A percentile compares a stretch with the other conserved stretches of the same genome.
Conservation (phyloP, 306 rosid species). For the Cicer yamashitae region DNA sequence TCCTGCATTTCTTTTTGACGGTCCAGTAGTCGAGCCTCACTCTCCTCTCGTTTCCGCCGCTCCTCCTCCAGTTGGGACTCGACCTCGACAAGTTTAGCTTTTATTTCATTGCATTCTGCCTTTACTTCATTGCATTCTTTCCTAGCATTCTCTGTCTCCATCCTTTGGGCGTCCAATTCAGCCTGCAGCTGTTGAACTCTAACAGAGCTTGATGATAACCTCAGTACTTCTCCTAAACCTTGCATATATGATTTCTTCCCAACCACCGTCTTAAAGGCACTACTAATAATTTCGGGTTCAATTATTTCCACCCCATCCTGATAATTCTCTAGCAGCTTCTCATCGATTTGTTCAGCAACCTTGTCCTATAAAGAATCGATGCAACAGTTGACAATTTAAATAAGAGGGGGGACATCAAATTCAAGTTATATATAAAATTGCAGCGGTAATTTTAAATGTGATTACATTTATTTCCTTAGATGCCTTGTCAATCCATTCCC, state of each 20-base stretch:
- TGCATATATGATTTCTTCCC: constrained; percentile 43
- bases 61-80: constrained; percentile 50
- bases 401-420: constrained; percentile 13
- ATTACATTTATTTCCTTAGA: constrained; percentile 53
- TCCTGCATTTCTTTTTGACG: constrained; percentile 48
- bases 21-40: constrained; percentile 36
- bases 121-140: constrained; percentile 42
- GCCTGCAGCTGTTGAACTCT: constrained; percentile 31
- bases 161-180: constrained; percentile 51
- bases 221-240: constrained; percentile 28
- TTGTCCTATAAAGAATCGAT: constrained; percentile 44
- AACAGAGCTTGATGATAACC: background rate
- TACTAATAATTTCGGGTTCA: constrained; percentile 47
- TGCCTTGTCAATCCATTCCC: constrained; percentile 54
- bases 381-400: constrained; percentile 15
- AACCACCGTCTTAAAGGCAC: constrained; percentile 48
- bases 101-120: constrained; percentile 45
- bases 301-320: constrained; percentile 21
- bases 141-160: constrained; percentile 47
- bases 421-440: constrained; percentile 14
- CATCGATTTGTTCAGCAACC: constrained; percentile 43
- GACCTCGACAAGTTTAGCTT: constrained; percentile 46
- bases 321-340: constrained; percentile 36
- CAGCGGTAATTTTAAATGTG: background rate
- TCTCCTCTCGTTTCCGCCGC: constrained; percentile 43